Percentiles rank a stretch among this genome's conserved stretches.
phyloP scores from a whole-genome alignment of 441 rosid genomes.

The Euphorbia schlechtendalii region DNA sequence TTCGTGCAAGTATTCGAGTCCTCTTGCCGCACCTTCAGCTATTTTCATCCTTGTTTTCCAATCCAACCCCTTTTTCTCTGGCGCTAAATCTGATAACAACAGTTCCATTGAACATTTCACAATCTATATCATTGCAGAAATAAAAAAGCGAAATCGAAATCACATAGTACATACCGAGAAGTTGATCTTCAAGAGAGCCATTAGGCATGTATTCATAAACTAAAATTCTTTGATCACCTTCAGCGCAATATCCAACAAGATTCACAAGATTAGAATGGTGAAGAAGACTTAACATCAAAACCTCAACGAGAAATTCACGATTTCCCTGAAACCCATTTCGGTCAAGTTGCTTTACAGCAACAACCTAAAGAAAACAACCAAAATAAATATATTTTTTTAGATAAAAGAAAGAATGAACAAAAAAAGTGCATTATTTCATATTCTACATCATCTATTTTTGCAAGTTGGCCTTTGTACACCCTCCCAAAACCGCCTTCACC shows the following conservation, averaged over 20 bases:
- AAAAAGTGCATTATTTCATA: too few relatives aligned
- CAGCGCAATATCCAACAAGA: constrained; percentile 85
- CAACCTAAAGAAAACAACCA: constrained; percentile 41
- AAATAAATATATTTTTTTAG: too few relatives aligned
- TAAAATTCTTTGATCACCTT: constrained; percentile 70
- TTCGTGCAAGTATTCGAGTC: constrained; percentile 91
- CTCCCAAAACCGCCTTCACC: constrained; percentile 99
- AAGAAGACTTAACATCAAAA: constrained; percentile 80
- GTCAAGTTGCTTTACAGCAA: constrained; percentile 92
- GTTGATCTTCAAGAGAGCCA: constrained; percentile 86
- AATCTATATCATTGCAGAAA: not conserved
- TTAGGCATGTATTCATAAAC: constrained; percentile 69
- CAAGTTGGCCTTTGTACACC: constrained; percentile 68
- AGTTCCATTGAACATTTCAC: not conserved
- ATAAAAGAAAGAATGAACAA: too few relatives aligned
- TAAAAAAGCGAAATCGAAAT: not conserved
- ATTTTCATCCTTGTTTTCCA: constrained; percentile 88
- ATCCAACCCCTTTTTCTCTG: constrained; percentile 49
- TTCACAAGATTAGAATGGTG: constrained; percentile 77
- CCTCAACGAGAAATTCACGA: constrained; percentile 89
- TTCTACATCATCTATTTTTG: constrained; percentile 45
- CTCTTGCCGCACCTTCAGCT: constrained; percentile 82
- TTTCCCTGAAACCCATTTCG: constrained; percentile 95
- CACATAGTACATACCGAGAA: constrained; percentile 44
- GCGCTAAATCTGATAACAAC: constrained; percentile 37